Percentiles rank a stretch among this genome's conserved stretches.
phyloP scores from a whole-genome alignment of 257 asterid species.

The Linderniella brevidens region DNA sequence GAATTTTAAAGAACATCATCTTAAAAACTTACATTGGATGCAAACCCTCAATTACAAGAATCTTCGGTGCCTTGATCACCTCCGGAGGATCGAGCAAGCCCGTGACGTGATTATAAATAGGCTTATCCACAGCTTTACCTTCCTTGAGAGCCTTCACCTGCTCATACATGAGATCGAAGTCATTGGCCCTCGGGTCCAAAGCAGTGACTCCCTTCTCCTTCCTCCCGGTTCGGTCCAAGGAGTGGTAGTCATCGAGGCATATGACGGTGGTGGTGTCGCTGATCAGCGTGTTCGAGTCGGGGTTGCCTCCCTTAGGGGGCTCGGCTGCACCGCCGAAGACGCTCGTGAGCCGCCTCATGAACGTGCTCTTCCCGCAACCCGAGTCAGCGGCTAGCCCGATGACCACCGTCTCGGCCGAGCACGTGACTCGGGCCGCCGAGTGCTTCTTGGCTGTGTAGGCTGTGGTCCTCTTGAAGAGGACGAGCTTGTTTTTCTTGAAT shows the following conservation, averaged over 20 bases:
- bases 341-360: slow-evolving; percentile 91
- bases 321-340: slow-evolving; percentile 98
- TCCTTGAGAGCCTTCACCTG: slow-evolving; percentile 76
- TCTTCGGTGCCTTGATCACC: slow-evolving; percentile 79
- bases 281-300: slow-evolving; percentile 85
- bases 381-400: slow-evolving; percentile 91
- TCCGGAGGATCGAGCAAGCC: slow-evolving; percentile 92
- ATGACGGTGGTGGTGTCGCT: slow-evolving; percentile 85
- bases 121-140: slow-evolving; percentile 60
- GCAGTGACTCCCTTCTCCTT: slow-evolving; percentile 93
- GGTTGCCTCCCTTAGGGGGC: slow-evolving; percentile 93
- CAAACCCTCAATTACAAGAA: slow-evolving; percentile 86
- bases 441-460: slow-evolving; percentile 7
- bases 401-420: slow-evolving; percentile 30
- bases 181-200: slow-evolving; percentile 75
- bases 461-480: slow-evolving; percentile 16
- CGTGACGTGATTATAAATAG: slow-evolving; percentile 77
- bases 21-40: slow-evolving; percentile 80
- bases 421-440: slow-evolving; percentile 23
- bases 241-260: slow-evolving; percentile 84
- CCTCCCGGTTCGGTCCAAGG: slow-evolving; percentile 81
- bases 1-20: no score
- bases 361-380: slow-evolving; percentile 92
- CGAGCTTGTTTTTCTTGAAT: slow-evolving; percentile 45
- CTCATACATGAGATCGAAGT: slow-evolving; percentile 84